phyloP scores from a whole-genome alignment of 1,284 basidiomycete genomes.

The Pulchroboletus neoregius region DNA sequence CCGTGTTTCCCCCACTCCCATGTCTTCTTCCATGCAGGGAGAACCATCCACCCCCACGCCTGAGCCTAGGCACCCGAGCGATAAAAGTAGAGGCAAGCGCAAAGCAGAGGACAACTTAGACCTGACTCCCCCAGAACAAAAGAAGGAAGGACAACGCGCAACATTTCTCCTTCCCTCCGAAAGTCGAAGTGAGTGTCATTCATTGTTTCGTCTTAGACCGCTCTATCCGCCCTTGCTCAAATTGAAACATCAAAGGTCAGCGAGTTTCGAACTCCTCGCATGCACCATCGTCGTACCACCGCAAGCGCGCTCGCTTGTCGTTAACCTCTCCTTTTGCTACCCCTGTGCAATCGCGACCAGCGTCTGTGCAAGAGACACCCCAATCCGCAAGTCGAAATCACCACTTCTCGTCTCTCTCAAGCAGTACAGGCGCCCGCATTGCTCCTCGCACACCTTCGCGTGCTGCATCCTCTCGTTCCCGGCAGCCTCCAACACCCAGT shows the following conservation, averaged over 20 bases:
- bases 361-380: slow-evolving; percentile 33
- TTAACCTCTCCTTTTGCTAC: slow-evolving; percentile 38
- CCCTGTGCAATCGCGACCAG: slow-evolving; percentile 34
- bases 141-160: slow-evolving; percentile 34
- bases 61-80: slow-evolving; percentile 31
- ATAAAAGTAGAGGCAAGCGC: slow-evolving; percentile 45
- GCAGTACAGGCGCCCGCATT: slow-evolving; percentile 40
- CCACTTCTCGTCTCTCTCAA: slow-evolving; percentile 53
- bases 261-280: slow-evolving; percentile 39
- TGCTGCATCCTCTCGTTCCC: slow-evolving; percentile 38
- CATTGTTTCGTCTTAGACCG: slow-evolving; percentile 25
- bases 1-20: slow-evolving; percentile 10
- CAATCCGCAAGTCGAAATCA: slow-evolving; percentile 32
- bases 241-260: slow-evolving; percentile 28
- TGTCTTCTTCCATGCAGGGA: slow-evolving; percentile 16
- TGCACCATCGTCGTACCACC: slow-evolving; percentile 65
- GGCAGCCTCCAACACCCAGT: slow-evolving; percentile 28
- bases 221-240: slow-evolving; percentile 23
- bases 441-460: slow-evolving; percentile 36
- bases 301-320: slow-evolving; percentile 63
- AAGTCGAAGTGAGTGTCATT: slow-evolving; percentile 37
- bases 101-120: slow-evolving; percentile 50
- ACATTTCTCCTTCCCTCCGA: slow-evolving; percentile 47
- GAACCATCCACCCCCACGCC: slow-evolving; percentile 34
- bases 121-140: slow-evolving; percentile 46